Percentiles rank a stretch among this genome's conserved stretches.
These are phyloP conservation scores for Rhododendron molle DNA, from an alignment of 148 eudicot genomes.

Conservation along the genomic window DNA sequence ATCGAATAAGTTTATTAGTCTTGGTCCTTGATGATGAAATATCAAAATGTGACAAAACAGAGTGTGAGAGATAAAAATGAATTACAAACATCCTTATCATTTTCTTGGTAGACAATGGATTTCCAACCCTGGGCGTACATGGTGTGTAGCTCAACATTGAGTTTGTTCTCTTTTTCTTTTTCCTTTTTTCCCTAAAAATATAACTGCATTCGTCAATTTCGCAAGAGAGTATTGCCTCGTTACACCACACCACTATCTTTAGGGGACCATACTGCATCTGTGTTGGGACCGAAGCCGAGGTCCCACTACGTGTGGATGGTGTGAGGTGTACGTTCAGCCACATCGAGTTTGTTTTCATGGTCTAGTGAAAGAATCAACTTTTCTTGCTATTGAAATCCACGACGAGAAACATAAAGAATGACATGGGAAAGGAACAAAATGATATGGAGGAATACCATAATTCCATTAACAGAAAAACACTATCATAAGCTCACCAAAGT, in stretches of 20 bases:
- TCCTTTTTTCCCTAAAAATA: too few species aligned
- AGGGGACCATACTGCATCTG: too few species aligned
- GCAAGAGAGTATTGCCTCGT: too few species aligned
- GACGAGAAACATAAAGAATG: background rate
- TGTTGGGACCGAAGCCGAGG: too few species aligned
- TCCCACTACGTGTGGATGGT: background rate
- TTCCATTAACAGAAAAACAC: background rate
- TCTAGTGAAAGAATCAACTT: background rate
- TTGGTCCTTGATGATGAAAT: background rate
- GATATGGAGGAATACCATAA: background rate
- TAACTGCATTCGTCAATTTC: too few species aligned
- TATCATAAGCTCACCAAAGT: background rate
- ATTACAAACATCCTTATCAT: background rate
- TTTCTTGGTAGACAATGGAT: background rate
- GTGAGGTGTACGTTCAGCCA: too few species aligned
- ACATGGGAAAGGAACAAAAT: background rate
- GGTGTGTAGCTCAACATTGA: background rate
- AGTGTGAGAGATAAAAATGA: background rate
- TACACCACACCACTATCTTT: too few species aligned
- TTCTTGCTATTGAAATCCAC: background rate
- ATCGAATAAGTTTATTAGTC: too few species aligned
- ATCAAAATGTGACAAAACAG: too few species aligned
- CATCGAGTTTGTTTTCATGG: background rate
- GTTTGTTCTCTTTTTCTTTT: background rate
- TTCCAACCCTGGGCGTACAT: background rate